Base-by-base conservation (phyloP, 2,329 filamentous ascomycete species). In the Trematosphaeria pertusa region DNA sequence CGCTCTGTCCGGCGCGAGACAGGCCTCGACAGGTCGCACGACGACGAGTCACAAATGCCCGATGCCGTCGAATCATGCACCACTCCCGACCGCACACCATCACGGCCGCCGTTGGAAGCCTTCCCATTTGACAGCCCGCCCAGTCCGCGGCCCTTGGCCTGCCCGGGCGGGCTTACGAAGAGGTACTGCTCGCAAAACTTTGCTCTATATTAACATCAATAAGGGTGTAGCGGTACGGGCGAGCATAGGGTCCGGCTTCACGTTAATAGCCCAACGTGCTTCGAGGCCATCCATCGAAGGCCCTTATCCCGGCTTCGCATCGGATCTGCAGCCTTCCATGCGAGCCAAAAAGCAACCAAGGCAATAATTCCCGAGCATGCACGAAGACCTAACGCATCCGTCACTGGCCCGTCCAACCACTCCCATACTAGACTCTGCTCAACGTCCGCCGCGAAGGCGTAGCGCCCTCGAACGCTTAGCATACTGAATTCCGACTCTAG, bases 1-100 rank as follows among this genome's bases (percentile, higher is more conserved):
- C 10, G 5, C 35, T 4, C 11, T 37, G 36, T 31, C 39, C 48
- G 41, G 51, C 50, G 48, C 30, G 37, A 52, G 43, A 35, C 30
- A 37, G 37, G 26, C 26, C 42, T 50, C 50, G 46, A 62, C 50
- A 53, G 36, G 58, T 55, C 41, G 45, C 53, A 58, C 58, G 44
- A 56, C 31, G 37, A 37, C 26, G 46, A 38, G 55, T 54, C 54
- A 56, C 50, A 49, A 45, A 35, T 32, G 33, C 40, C 56, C 48
- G 41, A 56, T 43, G 36, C 43, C 51, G 41, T 56, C 45, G 51
- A 58, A 52, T 48, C 46, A 46, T 53, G 49, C 48, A 51, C 37
- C 46, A 45, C 46, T 41, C 39, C 37, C 42, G 46, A 42, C 54
- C 44, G 42, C 38, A 48, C 51, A 48, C 48, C 56, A 44, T 55